Conservation (phyloP, 2,329 filamentous ascomycete species). For the Boeremia lycopersici region DNA sequence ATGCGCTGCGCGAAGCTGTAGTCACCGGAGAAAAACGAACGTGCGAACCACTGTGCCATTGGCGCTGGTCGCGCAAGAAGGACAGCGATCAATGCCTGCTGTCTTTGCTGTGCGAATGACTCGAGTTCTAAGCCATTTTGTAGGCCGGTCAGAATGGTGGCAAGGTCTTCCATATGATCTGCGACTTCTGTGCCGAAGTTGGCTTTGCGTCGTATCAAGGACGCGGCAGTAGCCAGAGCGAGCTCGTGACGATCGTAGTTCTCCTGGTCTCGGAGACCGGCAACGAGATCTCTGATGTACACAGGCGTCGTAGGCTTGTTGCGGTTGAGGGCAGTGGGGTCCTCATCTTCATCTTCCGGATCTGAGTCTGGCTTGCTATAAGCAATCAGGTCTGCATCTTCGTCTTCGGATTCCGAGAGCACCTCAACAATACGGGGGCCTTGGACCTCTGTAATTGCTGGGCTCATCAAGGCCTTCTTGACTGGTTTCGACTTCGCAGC, state of each 20-base stretch:
- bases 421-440: conserved; percentile 59
- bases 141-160: conserved; percentile 75
- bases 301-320: conserved; percentile 86
- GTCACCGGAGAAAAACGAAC: conserved; percentile 88
- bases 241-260: conserved; percentile 84
- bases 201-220: conserved; percentile 84
- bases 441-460: conserved; percentile 31
- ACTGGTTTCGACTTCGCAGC: conserved; percentile 16
- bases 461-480: conserved; percentile 13
- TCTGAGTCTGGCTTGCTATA: conserved; percentile 90
- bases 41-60: conserved; percentile 84
- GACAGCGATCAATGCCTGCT: conserved; percentile 83
- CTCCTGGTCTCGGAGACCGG: conserved; percentile 78
- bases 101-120: conserved; percentile 73
- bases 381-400: conserved; percentile 70
- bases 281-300: conserved; percentile 84
- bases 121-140: conserved; percentile 82
- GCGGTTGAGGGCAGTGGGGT: conserved; percentile 82
- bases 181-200: conserved; percentile 86
- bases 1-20: conserved; percentile 86
- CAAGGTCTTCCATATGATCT: conserved; percentile 82
- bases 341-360: conserved; percentile 88
- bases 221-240: conserved; percentile 75
- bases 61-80: conserved; percentile 75
- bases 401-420: conserved; percentile 55